Evolutionary conservation across 306 rosid species (phyloP).

Genomic region (Cicer pinnatifidum): DNA sequence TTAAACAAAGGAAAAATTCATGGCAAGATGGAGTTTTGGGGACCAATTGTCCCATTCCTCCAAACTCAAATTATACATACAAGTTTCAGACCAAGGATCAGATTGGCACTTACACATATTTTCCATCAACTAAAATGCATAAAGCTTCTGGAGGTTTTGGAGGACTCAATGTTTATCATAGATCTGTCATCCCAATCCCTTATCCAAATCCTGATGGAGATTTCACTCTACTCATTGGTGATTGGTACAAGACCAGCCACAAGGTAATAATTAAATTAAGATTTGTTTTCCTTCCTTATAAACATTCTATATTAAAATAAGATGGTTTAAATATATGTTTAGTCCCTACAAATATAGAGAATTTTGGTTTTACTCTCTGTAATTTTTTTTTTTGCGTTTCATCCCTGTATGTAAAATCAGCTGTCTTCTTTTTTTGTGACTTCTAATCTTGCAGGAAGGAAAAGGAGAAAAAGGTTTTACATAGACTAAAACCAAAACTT

Average conservation of each 20-base stretch:
- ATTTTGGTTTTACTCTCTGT: too few relatives aligned
- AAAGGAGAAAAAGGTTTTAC: too few relatives aligned
- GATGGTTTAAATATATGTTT: too few relatives aligned
- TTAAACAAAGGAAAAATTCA: constrained; percentile 95
- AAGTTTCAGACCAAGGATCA: constrained; percentile 90
- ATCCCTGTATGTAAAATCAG: too few relatives aligned
- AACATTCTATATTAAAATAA: constrained; percentile 8
- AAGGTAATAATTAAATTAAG: constrained; percentile 61
- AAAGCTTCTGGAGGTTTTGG: constrained; percentile 94
- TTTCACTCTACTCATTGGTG: constrained; percentile 86
- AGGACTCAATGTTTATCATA: constrained; percentile 70
- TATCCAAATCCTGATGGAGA: constrained; percentile 79
- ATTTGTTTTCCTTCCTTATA: not conserved
- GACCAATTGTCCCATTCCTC: constrained; percentile 90
- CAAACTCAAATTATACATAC: constrained; percentile 90
- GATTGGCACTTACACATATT: constrained; percentile 81
- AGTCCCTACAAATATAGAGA: too few relatives aligned
- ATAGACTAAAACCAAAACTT: too few relatives aligned
- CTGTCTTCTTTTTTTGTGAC: too few relatives aligned
- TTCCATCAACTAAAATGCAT: constrained; percentile 85
- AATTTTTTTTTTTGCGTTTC: too few relatives aligned
- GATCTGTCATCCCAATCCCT: constrained; percentile 87
- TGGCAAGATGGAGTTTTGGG: constrained; percentile 99
- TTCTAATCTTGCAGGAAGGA: too few relatives aligned
- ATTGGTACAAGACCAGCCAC: constrained; percentile 86